A percentile compares a stretch with the other conserved stretches of the same genome.
Evolutionary conservation across 2,329 filamentous ascomycete genomes (phyloP).

Genomic region (Alternaria solani): DNA sequence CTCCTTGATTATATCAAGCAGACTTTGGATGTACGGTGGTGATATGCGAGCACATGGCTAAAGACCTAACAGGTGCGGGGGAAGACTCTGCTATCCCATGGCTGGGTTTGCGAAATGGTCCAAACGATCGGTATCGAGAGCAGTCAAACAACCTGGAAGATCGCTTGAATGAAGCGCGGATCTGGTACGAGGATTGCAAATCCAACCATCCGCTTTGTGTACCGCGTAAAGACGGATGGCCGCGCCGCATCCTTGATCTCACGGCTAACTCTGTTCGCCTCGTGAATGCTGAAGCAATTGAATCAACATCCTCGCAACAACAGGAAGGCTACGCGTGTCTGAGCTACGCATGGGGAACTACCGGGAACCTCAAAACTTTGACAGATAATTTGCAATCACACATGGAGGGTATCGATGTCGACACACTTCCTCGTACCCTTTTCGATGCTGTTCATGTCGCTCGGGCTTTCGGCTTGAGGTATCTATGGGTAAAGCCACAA

Average conservation of each 20-base stretch:
- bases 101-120: neutral
- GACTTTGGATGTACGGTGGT: neutral
- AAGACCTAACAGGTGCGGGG: neutral
- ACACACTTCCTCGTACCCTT: neutral
- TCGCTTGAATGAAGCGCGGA: conserved; percentile 1
- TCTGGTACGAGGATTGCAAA: conserved; percentile 3
- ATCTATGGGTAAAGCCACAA: conserved; percentile 1
- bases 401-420: neutral
- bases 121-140: neutral
- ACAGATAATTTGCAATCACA: neutral
- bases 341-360: conserved; percentile 5
- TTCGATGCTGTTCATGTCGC: neutral
- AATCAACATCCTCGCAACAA: neutral
- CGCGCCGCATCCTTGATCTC: conserved; percentile 1
- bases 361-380: neutral
- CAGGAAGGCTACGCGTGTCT: conserved; percentile 7
- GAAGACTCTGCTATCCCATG: neutral
- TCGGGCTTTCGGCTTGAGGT: neutral
- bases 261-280: neutral
- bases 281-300: neutral
- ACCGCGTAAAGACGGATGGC: neutral
- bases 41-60: neutral
- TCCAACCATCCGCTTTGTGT: neutral
- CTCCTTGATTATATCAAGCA: no score
- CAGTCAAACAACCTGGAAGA: neutral